phyloP scores from a whole-genome alignment of 2,329 filamentous ascomycete genomes.

The Alternaria brassicae region DNA sequence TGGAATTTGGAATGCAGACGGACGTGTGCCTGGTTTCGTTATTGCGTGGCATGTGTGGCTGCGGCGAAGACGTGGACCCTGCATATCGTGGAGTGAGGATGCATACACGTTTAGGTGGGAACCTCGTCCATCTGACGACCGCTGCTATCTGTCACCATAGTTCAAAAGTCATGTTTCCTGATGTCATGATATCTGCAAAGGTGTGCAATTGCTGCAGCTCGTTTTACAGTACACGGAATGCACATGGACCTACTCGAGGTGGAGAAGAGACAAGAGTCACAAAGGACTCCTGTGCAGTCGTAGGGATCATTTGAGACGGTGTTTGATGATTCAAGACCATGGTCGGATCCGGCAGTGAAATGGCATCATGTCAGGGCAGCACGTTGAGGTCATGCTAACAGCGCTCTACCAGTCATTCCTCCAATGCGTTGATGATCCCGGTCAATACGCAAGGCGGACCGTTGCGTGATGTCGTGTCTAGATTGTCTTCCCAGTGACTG shows the following conservation, averaged over 20 bases:
- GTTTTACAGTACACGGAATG: background rate
- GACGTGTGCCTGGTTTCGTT: background rate
- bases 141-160: background rate
- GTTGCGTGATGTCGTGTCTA: slow-evolving; percentile 3
- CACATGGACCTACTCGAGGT: background rate
- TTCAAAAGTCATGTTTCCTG: background rate
- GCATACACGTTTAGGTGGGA: background rate
- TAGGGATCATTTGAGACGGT: background rate
- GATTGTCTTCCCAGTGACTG: background rate
- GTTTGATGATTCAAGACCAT: slow-evolving; percentile 4
- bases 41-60: background rate
- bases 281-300: background rate
- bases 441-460: background rate
- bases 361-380: background rate
- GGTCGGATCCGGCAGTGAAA: background rate
- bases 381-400: background rate
- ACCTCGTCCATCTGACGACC: background rate
- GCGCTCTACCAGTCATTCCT: background rate
- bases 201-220: background rate
- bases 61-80: background rate
- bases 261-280: background rate
- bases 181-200: background rate
- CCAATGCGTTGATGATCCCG: background rate
- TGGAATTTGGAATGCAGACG: background rate
- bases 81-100: background rate